Evolutionary conservation across 2,329 filamentous ascomycete genomes (phyloP).

Genomic region (Lachnellula subtilissima): DNA sequence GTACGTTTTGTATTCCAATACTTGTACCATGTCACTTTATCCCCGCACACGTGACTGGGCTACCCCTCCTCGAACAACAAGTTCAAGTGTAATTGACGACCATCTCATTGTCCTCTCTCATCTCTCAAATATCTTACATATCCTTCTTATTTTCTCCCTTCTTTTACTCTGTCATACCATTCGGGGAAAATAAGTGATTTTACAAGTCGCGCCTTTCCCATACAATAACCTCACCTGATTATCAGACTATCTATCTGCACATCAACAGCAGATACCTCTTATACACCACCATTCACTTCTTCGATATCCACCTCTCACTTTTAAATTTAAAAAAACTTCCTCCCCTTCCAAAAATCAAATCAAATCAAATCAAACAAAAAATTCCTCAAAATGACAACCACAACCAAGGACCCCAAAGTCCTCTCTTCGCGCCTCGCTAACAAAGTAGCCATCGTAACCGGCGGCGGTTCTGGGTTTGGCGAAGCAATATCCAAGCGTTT

Average conservation of each 20-base stretch:
- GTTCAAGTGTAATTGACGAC: not conserved
- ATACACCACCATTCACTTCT: no score
- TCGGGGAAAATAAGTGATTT: not conserved
- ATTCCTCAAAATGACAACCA: conserved; percentile 9
- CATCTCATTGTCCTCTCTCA: not conserved
- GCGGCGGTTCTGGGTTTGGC: conserved; percentile 60
- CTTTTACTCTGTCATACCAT: no score
- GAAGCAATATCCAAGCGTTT: conserved; percentile 57
- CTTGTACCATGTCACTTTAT: not conserved
- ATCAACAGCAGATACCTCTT: no score
- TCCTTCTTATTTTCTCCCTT: not conserved
- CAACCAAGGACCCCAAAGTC: conserved; percentile 5
- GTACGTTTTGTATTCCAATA: not conserved
- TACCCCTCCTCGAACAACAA: conserved; percentile 1
- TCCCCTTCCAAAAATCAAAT: not conserved
- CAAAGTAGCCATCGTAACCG: conserved; percentile 55
- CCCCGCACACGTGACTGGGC: conserved; percentile 2
- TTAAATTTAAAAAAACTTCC: not conserved
- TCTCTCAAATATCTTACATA: not conserved
- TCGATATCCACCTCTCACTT: no score
- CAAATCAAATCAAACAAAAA: not conserved
- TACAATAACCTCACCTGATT: no score
- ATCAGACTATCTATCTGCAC: no score
- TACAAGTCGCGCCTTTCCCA: not conserved
- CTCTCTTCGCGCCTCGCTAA: conserved; percentile 39